phyloP scores from a whole-genome alignment of 2,329 filamentous ascomycete genomes.

The Exophiala alcalophila region DNA sequence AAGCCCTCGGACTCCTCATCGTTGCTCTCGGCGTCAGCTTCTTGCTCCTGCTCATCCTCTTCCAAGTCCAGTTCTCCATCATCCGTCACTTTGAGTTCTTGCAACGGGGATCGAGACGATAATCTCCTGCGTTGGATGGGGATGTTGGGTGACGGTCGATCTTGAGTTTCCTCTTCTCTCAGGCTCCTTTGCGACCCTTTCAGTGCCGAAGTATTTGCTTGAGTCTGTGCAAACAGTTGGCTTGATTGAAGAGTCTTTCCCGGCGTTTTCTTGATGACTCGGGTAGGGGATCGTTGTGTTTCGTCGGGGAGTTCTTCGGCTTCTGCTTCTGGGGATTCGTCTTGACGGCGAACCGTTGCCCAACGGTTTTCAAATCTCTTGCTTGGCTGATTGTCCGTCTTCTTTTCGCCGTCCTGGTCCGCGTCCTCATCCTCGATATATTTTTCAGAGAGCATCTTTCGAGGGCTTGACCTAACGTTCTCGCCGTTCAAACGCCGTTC shows the following conservation, averaged over 20 bases:
- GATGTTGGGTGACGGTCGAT: conserved; percentile 26
- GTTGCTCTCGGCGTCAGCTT: conserved; percentile 1
- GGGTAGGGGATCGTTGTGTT: conserved; percentile 4
- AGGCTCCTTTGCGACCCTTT: conserved; percentile 5
- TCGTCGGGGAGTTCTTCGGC: conserved; percentile 3
- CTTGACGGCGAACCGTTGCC: conserved; percentile 8
- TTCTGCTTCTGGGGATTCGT: conserved; percentile 19
- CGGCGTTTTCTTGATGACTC: conserved; percentile 18
- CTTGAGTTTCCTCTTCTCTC: conserved; percentile 13
- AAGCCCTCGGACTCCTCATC: neutral
- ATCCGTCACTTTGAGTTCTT: conserved; percentile 11
- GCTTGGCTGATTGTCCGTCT: conserved; percentile 1
- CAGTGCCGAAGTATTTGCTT: conserved; percentile 25
- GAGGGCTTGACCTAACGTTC: neutral
- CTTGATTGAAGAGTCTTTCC: conserved; percentile 16
- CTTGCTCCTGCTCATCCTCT: conserved; percentile 5
- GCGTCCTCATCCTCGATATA: conserved; percentile 21
- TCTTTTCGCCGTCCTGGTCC: conserved; percentile 15
- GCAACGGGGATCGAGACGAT: conserved; percentile 15
- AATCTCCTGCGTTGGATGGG: conserved; percentile 18
- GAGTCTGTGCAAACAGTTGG: conserved; percentile 26
- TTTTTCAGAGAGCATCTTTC: conserved; percentile 12
- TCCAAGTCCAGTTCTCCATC: conserved; percentile 6
- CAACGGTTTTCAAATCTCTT: no score
- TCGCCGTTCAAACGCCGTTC: conserved; percentile 16